phyloP scores from a whole-genome alignment of 306 rosid species.

The Arachis hypogaea region DNA sequence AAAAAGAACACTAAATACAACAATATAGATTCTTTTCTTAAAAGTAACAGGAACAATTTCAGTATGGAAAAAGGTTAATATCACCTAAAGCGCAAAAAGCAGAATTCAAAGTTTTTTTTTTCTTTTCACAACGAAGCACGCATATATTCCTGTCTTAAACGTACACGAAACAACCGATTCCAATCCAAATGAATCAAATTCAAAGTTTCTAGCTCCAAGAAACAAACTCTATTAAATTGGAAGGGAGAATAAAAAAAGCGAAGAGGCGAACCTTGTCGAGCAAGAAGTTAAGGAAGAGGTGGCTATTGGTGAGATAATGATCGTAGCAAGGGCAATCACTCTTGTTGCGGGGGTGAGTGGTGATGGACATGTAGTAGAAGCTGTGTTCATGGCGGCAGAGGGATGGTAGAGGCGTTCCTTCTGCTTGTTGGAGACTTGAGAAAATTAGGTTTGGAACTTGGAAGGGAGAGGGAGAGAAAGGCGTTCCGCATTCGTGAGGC shows the following conservation, averaged over 20 bases:
- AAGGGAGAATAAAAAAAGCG: neutral
- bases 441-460: too few species aligned
- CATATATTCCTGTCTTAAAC: neutral
- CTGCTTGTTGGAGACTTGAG: too few species aligned
- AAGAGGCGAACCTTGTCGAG: slow-evolving; percentile 73
- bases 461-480: too few species aligned
- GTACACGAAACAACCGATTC: neutral
- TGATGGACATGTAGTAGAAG: slow-evolving; percentile 96
- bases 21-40: neutral
- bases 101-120: neutral
- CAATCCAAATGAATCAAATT: neutral
- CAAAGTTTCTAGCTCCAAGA: neutral
- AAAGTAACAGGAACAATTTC: neutral
- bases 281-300: slow-evolving; percentile 77
- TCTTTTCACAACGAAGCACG: neutral
- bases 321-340: slow-evolving; percentile 95
- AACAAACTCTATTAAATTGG: neutral
- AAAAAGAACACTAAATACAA: neutral
- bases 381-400: slow-evolving; percentile 57
- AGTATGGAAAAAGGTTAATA: neutral
- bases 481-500: too few species aligned
- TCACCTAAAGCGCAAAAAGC: neutral
- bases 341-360: slow-evolving; percentile 91
- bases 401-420: too few species aligned
- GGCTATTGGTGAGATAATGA: slow-evolving; percentile 71